phyloP scores from a whole-genome alignment of 495 filamentous ascomycete species.

The Annulohypoxylon maeteangense region DNA sequence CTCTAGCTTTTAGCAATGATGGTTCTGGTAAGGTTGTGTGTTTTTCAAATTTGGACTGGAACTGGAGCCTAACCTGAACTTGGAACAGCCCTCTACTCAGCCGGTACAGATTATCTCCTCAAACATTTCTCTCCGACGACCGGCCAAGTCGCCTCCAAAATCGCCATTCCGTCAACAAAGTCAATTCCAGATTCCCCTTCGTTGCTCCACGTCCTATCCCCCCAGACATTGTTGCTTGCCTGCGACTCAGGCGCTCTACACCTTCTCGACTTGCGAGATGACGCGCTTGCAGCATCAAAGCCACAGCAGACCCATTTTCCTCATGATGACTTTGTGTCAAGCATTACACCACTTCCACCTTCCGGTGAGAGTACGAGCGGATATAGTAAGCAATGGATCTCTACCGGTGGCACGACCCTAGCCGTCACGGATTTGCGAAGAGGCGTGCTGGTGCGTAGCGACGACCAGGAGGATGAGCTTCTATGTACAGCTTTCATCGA shows the following conservation, averaged over 20 bases:
- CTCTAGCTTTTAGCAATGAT: conserved; percentile 78
- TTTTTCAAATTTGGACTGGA: background rate
- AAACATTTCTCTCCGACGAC: conserved; percentile 86
- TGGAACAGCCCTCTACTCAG: conserved; percentile 77
- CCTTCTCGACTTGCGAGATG: conserved; percentile 87
- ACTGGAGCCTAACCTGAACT: conserved; percentile 25
- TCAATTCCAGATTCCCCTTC: conserved; percentile 72
- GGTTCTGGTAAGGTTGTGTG: conserved; percentile 63
- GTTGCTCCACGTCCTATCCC: conserved; percentile 80
- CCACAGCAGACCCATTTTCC: conserved; percentile 83
- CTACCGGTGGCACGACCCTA: conserved; percentile 88
- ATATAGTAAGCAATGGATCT: conserved; percentile 91
- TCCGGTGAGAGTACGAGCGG: conserved; percentile 81
- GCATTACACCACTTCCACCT: conserved; percentile 83
- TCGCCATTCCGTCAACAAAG: conserved; percentile 65
- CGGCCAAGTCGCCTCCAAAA: conserved; percentile 82
- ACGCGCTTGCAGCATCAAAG: conserved; percentile 63
- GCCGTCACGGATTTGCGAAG: conserved; percentile 87
- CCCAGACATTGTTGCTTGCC: conserved; percentile 87
- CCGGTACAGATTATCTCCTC: conserved; percentile 88
- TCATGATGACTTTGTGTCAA: conserved; percentile 93
- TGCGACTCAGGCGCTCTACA: conserved; percentile 91
- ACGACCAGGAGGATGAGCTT: conserved; percentile 94
- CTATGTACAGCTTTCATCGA: conserved; percentile 81
- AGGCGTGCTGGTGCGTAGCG: conserved; percentile 83